A percentile compares a stretch with the other conserved stretches of the same genome.
Conservation (phyloP, 2,329 filamentous ascomycete species). For the Fusarium kyushuense region DNA sequence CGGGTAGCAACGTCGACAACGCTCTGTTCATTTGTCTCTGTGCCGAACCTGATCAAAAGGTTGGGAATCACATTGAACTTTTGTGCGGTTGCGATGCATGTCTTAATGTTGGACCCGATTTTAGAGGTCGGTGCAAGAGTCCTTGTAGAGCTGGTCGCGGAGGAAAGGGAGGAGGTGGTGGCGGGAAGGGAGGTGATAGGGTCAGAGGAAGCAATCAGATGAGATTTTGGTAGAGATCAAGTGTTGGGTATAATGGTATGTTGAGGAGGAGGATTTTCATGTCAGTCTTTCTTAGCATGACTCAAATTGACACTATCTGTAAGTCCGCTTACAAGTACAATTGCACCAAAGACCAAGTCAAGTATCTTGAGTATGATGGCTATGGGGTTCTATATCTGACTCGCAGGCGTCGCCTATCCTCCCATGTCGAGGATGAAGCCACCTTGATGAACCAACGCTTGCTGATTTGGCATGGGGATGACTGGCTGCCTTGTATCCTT, state of each 20-base stretch:
- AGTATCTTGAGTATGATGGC: too few relatives aligned
- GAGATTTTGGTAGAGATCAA: constrained; percentile 22
- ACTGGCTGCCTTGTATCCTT: too few relatives aligned
- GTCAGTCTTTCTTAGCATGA: background rate
- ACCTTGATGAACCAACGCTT: too few relatives aligned
- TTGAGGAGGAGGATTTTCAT: constrained; percentile 5
- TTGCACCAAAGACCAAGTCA: too few relatives aligned
- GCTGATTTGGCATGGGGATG: too few relatives aligned
- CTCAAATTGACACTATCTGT: constrained; percentile 16
- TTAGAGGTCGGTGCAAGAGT: constrained; percentile 55
- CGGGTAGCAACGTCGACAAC: constrained; percentile 49
- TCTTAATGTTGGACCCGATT: constrained; percentile 56
- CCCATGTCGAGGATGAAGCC: too few relatives aligned
- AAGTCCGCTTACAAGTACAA: background rate
- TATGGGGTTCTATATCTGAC: too few relatives aligned
- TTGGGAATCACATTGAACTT: constrained; percentile 54
- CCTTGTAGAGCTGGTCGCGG: constrained; percentile 49
- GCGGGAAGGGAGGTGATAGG: background rate
- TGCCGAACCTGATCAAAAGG: constrained; percentile 48
- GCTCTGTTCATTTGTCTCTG: constrained; percentile 58
- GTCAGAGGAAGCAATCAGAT: constrained; percentile 19
- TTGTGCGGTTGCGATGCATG: constrained; percentile 57
- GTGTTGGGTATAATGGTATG: background rate
- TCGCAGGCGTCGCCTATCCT: too few relatives aligned
- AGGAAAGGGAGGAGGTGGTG: background rate